Conservation (phyloP, 371 early-diverging fungal genomes). For the Chytridiales sp. region DNA sequence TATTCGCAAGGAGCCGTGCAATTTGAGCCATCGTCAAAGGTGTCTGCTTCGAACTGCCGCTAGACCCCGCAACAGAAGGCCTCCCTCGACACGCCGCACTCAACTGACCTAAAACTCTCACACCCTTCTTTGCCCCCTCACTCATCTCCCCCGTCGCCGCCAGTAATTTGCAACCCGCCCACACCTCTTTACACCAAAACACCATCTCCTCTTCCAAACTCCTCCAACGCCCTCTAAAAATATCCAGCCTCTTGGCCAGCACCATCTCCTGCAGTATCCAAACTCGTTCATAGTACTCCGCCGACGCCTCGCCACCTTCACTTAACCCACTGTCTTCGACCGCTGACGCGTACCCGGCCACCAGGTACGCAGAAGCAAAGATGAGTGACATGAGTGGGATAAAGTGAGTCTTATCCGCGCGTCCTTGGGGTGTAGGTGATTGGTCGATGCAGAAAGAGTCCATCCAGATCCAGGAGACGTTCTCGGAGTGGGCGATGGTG, state of each 20-base stretch:
- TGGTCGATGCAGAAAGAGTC: conserved; percentile 7
- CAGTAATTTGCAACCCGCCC: no score
- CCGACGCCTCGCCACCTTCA: not conserved
- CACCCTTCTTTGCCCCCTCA: no score
- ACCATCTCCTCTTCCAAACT: not conserved
- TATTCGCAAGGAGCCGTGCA: not conserved
- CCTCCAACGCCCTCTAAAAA: not conserved
- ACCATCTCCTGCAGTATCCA: conserved; percentile 10
- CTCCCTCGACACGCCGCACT: not conserved
- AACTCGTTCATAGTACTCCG: conserved; percentile 4
- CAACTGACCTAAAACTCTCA: not conserved
- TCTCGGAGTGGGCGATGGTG: no score
- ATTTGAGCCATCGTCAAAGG: conserved; percentile 3
- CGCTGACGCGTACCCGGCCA: not conserved
- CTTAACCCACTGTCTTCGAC: no score
- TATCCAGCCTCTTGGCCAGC: not conserved
- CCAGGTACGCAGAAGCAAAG: not conserved
- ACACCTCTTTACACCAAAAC: conserved; percentile 9
- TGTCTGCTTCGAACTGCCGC: no score
- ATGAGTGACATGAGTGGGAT: not conserved
- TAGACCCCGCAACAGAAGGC: no score
- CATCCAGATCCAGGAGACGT: conserved; percentile 1
- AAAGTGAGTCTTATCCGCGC: not conserved
- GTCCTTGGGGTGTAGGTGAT: not conserved
- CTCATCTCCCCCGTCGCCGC: no score